Evolutionary conservation across 495 filamentous ascomycete species (phyloP).

Genomic region (Apiosordaria backusii): DNA sequence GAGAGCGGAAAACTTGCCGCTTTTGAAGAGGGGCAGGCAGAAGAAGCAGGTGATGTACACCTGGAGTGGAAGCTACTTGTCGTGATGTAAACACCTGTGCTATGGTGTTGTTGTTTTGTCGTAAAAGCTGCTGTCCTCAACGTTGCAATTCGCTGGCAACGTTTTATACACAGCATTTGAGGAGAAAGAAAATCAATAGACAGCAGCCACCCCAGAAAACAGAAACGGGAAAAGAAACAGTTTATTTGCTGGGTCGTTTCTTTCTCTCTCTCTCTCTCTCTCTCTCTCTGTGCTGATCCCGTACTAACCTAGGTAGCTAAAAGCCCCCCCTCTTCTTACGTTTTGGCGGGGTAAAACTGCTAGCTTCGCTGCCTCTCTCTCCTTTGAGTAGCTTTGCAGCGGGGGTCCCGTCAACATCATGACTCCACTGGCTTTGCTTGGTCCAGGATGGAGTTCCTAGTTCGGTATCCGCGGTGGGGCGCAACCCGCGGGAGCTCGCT

Average conservation of each 20-base stretch:
- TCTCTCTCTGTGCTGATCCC: neutral
- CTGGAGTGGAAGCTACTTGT: no score
- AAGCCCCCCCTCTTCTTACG: constrained; percentile 3
- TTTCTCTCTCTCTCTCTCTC: neutral
- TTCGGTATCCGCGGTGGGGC: neutral
- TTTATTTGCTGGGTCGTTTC: neutral
- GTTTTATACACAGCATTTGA: neutral
- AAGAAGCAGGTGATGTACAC: neutral
- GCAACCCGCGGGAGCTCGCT: no score
- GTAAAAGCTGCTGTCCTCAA: neutral
- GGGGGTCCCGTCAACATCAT: neutral
- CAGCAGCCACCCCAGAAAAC: neutral
- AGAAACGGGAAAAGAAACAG: neutral
- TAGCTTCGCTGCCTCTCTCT: neutral
- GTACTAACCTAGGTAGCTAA: neutral
- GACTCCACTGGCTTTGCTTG: neutral
- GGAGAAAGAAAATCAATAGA: neutral
- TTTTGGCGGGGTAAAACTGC: constrained; percentile 3
- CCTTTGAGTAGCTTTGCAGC: neutral
- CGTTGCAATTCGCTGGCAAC: neutral
- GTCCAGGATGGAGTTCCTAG: neutral
- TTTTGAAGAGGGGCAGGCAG: neutral
- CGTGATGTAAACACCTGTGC: no score
- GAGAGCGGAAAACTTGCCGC: neutral
- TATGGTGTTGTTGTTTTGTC: neutral